phyloP scores from a whole-genome alignment of 2,329 filamentous ascomycete species.

The Talaromyces funiculosus region DNA sequence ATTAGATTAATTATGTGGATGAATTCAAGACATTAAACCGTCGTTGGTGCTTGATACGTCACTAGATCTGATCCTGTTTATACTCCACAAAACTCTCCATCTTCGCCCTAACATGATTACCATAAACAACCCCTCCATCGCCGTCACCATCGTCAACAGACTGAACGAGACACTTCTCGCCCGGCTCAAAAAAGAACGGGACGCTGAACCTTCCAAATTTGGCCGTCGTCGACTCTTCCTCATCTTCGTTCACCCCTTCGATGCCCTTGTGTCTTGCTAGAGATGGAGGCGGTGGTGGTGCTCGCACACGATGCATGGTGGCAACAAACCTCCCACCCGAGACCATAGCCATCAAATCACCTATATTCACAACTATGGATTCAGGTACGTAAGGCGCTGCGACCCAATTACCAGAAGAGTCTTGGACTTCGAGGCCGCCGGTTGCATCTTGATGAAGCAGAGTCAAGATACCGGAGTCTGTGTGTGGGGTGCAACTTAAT shows the following conservation, averaged over 20 bases:
- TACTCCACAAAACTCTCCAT: slow-evolving; percentile 43
- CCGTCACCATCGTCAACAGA: slow-evolving; percentile 24
- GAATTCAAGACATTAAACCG: too few relatives aligned
- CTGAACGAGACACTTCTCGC: slow-evolving; percentile 36
- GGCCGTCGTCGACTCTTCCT: neutral
- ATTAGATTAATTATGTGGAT: too few relatives aligned
- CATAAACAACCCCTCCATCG: slow-evolving; percentile 35
- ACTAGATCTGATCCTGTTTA: neutral
- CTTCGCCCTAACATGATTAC: slow-evolving; percentile 39
- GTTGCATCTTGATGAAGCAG: slow-evolving; percentile 45
- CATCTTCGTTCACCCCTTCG: neutral
- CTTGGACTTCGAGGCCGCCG: slow-evolving; percentile 44
- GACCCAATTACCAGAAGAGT: slow-evolving; percentile 39
- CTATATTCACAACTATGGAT: slow-evolving; percentile 43
- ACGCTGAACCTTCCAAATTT: slow-evolving; percentile 36
- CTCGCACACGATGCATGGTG: slow-evolving; percentile 43
- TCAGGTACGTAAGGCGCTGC: slow-evolving; percentile 37
- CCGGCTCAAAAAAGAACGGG: slow-evolving; percentile 47
- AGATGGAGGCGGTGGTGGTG: slow-evolving; percentile 13
- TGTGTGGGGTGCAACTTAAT: slow-evolving; percentile 28
- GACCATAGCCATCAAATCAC: slow-evolving; percentile 40
- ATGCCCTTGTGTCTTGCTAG: neutral
- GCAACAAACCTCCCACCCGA: slow-evolving; percentile 42
- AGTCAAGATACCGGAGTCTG: slow-evolving; percentile 45
- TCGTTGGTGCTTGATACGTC: too few relatives aligned